Conservation (phyloP, 176 grass and related monocot species). For the Bonia amplexicaulis region DNA sequence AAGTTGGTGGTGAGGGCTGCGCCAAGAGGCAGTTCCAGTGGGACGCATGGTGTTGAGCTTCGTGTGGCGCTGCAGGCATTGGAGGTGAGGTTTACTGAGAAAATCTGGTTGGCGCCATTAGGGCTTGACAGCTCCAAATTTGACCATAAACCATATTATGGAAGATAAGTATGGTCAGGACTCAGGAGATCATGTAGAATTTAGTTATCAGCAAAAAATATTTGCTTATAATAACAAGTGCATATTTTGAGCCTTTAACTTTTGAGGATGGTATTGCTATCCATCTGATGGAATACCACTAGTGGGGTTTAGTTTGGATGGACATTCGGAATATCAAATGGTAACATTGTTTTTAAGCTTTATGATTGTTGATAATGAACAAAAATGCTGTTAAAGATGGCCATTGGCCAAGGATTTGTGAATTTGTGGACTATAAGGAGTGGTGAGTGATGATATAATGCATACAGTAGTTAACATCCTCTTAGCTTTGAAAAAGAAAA, state of each 20-base stretch:
- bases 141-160: conserved; percentile 2
- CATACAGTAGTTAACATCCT: background rate
- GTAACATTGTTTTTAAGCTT: conserved; percentile 1
- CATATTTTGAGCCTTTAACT: background rate
- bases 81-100: conserved; percentile 52
- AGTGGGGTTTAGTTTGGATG: background rate
- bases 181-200: background rate
- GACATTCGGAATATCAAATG: background rate
- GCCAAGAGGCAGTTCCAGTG: background rate
- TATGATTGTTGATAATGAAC: background rate
- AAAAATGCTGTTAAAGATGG: background rate
- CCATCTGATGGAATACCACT: background rate
- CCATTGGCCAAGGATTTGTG: background rate
- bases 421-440: background rate
- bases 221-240: background rate
- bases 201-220: conserved; percentile 1
- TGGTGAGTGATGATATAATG: background rate
- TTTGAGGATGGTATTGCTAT: background rate
- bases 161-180: background rate
- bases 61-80: conserved; percentile 55
- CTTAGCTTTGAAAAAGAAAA: background rate
- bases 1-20: conserved; percentile 58
- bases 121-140: background rate
- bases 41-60: conserved; percentile 38
- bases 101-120: background rate